Base-by-base conservation (phyloP, 108 stramenopile genomes). In the Nitzschia palea region DNA sequence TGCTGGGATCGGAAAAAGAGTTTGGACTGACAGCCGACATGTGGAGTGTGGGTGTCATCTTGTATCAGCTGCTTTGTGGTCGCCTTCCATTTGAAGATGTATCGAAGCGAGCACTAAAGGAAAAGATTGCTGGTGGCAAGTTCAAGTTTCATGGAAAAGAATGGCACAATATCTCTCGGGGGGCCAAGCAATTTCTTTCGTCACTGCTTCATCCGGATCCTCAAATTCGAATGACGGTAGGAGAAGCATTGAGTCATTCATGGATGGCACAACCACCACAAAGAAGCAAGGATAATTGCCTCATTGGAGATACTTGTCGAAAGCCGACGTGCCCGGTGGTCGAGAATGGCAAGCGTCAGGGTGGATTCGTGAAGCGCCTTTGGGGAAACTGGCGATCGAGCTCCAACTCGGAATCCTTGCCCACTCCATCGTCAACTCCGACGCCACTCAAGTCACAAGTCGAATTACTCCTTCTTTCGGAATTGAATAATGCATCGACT, bases 131-230 rank as follows among this genome's bases (percentile, higher is more conserved):
- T 30, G 30, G 32, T 6, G 70, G 42, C 37, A 43, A 50, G 8
- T 71, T 25, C 25, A 22, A 54, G 1, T 71, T 71, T 33, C 9
- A 43, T 44, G 30, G 55, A 15, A 6, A n/a, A 37, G 35, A 35
- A 17, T 71, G 70, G 70, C 28, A 45, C 10, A 25, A 18, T 12
- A 62, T 71, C 14, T 71, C 70, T 2, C 34, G 70, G 12, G 35
- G 51, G 1, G 70, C 70, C 33, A 71, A 71, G 33, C 70, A 71
- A 51, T 71, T 71, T 53, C 35, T 71, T 44, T 71, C 70, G 18
- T 33, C 33, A 8, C 37, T 71, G 8, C 34, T 71, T 6, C 60
- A 62, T 55, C 52, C 62, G 4, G 60, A 62, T 44, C 70, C 70
- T 22, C 20, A 30, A 25, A 48, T 62, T 3, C 70, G 70, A 15